Base-by-base conservation (phyloP, 257 asterid genomes). In the Jaltomata sinuosa region DNA sequence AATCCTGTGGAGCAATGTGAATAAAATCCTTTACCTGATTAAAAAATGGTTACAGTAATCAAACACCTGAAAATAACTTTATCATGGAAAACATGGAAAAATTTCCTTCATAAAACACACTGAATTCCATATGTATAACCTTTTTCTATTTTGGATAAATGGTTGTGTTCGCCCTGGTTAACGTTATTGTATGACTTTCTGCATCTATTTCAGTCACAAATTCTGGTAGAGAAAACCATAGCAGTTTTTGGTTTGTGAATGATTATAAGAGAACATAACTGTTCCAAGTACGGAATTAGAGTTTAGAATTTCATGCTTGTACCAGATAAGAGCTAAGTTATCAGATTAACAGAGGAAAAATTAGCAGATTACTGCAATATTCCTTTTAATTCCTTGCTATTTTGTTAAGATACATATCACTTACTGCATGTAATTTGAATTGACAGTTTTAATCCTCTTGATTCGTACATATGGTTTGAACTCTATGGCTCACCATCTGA, bases 401-500 rank as follows among this genome's bases (percentile, higher is more conserved):
- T 21, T 64, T 77, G 45, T 85, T 16, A 11, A 36, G 82, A 42
- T 65, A 32, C 36, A 52, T 77, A 53, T 38, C 84, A 47, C 80
- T 87, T 29, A 81, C 72, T 15, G n/a, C 57, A 32, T 9, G 11
- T 67, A 36, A 29, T 80, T 84, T 80, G 84, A 87, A 68, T 89
- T 79, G 86, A 79, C 97, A 94, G 98, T 87, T 96, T 96, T 83
- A 96, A 96, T 88, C 99, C 98, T 83, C 93, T 94, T 79, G 99
- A 92, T 87, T 96, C 99, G 57, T 80, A 87, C 91, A 93, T 96
- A 92, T 96, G 99, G 98, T 94, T 96, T 86, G 98, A 96, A 90
- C 84, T 96, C 85, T 94, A 85, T 57, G 99, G 98, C 88, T 88
- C 97, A 42, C 98, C 98, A 79, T 92, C 98, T 77, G 98, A 96